Conservation (phyloP, 768 basidiomycete genomes). For the Pleurotus djamor region DNA sequence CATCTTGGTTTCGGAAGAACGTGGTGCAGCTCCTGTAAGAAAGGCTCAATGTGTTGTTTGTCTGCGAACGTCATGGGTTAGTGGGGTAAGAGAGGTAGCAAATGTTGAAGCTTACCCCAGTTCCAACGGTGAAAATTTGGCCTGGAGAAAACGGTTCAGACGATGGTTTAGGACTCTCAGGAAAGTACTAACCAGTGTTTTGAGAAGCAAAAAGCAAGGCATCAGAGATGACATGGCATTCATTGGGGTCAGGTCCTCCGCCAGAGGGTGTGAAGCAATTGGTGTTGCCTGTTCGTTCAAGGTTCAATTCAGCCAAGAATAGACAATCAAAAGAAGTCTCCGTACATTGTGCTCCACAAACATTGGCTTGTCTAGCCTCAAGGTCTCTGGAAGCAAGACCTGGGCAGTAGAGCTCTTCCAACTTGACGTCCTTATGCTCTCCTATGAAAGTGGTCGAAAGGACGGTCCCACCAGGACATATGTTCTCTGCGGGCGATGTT, state of each 20-base stretch:
- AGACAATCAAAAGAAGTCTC: background rate
- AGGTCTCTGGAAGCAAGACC: slow-evolving; percentile 11
- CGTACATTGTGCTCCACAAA: slow-evolving; percentile 41
- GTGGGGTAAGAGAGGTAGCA: background rate
- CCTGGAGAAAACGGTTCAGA: slow-evolving; percentile 14
- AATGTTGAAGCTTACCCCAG: slow-evolving; percentile 19
- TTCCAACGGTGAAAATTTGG: slow-evolving; percentile 26
- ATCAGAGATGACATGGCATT: slow-evolving; percentile 47
- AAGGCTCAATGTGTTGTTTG: slow-evolving; percentile 37
- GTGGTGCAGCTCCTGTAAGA: slow-evolving; percentile 38
- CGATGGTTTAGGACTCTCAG: background rate
- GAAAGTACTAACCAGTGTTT: slow-evolving; percentile 31
- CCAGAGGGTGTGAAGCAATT: slow-evolving; percentile 45
- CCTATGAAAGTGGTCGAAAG: slow-evolving; percentile 34
- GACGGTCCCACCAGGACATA: slow-evolving; percentile 18
- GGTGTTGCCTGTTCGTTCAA: slow-evolving; percentile 25
- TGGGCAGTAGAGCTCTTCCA: slow-evolving; percentile 32
- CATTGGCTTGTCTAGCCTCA: slow-evolving; percentile 29
- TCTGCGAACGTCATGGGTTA: slow-evolving; percentile 7
- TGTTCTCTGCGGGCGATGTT: background rate
- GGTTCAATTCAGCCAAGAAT: background rate
- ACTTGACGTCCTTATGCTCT: slow-evolving; percentile 37
- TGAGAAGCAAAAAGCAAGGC: slow-evolving; percentile 44
- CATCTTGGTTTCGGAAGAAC: slow-evolving; percentile 49
- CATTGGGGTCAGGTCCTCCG: slow-evolving; percentile 45